Conservation (phyloP, 192 early-diverging fungal genomes). For the Gamsiella multidivaricata region DNA sequence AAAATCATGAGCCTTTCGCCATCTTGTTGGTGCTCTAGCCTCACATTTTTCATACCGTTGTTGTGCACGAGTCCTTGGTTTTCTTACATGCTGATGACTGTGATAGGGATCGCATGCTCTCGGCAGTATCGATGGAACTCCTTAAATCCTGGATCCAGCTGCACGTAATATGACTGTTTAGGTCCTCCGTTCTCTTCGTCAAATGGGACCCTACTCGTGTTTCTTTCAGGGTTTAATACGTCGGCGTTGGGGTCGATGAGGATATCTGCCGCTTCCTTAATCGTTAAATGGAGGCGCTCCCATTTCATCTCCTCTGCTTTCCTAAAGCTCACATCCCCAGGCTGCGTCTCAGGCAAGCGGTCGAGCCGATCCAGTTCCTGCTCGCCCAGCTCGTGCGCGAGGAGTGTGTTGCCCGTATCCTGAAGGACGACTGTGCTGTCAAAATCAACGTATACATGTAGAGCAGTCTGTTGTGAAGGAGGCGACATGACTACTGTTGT, state of each 20-base stretch:
- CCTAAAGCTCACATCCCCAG: constrained; percentile 5
- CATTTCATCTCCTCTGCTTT: constrained; percentile 53
- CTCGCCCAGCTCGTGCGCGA: constrained; percentile 20
- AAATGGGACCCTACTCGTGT: constrained; percentile 6
- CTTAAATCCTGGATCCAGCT: constrained; percentile 32
- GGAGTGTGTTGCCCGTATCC: constrained; percentile 18
- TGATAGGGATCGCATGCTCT: constrained; percentile 19
- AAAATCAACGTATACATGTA: constrained; percentile 41
- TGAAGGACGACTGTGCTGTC: constrained; percentile 32
- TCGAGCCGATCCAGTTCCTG: constrained; percentile 35
- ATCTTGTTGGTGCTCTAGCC: too few species aligned
- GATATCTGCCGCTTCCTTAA: constrained; percentile 38
- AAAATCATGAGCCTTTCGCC: background rate
- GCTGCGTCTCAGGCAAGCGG: constrained; percentile 23
- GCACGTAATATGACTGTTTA: constrained; percentile 15
- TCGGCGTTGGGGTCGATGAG: constrained; percentile 12
- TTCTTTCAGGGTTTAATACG: background rate
- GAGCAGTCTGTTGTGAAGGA: too few species aligned
- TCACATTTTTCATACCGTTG: background rate
- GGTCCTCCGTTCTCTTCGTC: background rate
- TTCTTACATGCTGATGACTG: constrained; percentile 42
- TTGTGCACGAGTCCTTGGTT: background rate
- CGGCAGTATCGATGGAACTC: constrained; percentile 24
- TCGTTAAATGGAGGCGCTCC: constrained; percentile 8
- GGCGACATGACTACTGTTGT: too few species aligned